Evolutionary conservation across 495 filamentous ascomycete genomes (phyloP).

Genomic region (Hyaloscypha finlandica): DNA sequence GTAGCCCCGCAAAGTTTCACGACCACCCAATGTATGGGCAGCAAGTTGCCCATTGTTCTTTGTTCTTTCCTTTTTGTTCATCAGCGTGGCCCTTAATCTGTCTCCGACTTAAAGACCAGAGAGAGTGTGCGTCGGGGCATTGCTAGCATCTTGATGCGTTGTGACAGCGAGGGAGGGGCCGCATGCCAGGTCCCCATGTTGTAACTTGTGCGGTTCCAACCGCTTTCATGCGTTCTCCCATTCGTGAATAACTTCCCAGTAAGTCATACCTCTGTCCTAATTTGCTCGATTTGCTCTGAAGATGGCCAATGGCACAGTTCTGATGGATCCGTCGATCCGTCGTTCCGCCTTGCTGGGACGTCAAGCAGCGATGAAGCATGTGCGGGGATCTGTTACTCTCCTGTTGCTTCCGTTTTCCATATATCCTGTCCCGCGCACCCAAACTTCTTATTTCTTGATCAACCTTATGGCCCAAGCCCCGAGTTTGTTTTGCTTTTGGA

Average conservation of each 20-base stretch:
- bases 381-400: neutral
- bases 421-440: neutral
- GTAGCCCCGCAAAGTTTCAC: constrained; percentile 11
- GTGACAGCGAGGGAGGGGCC: constrained; percentile 7
- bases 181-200: constrained; percentile 9
- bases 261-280: neutral
- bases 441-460: constrained; percentile 7
- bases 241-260: constrained; percentile 9
- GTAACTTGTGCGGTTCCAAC: constrained; percentile 23
- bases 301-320: neutral
- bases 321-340: constrained; percentile 8
- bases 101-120: neutral
- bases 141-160: neutral
- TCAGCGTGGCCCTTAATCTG: constrained; percentile 5
- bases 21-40: neutral
- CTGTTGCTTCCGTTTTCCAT: constrained; percentile 2
- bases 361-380: neutral
- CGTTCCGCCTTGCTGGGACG: constrained; percentile 12
- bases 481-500: neutral
- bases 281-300: neutral
- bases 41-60: neutral
- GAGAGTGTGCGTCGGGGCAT: neutral
- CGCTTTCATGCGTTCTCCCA: constrained; percentile 5
- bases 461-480: constrained; percentile 13
- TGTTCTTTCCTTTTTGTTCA: constrained; percentile 2